Conservation (phyloP, 306 rosid species). For the Abrus pulchellus region DNA sequence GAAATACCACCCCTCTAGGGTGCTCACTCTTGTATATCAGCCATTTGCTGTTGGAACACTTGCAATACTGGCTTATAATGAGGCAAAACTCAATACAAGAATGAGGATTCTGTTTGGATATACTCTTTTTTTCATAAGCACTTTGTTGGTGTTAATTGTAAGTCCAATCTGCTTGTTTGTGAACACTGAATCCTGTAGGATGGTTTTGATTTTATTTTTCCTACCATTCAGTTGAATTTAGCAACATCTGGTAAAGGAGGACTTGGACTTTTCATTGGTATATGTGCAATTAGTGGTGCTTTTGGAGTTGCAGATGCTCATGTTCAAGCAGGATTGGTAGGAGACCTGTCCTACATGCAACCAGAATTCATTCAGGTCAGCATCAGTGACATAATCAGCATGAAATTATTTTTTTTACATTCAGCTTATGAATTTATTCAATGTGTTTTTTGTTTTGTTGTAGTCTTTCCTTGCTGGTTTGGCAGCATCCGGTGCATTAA, state of each 20-base stretch:
- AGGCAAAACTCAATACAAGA: slow-evolving; percentile 80
- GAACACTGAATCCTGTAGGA: slow-evolving; percentile 11
- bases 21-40: slow-evolving; percentile 85
- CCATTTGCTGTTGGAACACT: slow-evolving; percentile 87
- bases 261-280: slow-evolving; percentile 71
- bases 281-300: slow-evolving; percentile 71
- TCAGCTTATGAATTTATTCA: neutral
- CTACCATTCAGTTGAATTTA: slow-evolving; percentile 71
- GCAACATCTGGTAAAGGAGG: slow-evolving; percentile 88
- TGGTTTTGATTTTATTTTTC: slow-evolving; percentile 31
- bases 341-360: slow-evolving; percentile 87
- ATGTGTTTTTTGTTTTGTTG: slow-evolving; percentile 32
- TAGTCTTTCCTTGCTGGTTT: slow-evolving; percentile 85
- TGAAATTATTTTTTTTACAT: neutral
- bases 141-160: slow-evolving; percentile 73
- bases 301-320: slow-evolving; percentile 96
- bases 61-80: slow-evolving; percentile 60
- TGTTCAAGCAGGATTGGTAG: slow-evolving; percentile 93
- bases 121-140: slow-evolving; percentile 66
- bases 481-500: slow-evolving; percentile 86
- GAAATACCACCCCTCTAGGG: slow-evolving; percentile 83
- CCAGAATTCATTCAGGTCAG: slow-evolving; percentile 81
- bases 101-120: slow-evolving; percentile 74
- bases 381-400: neutral
- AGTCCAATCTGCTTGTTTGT: slow-evolving; percentile 38